Conservation (phyloP, 2,329 filamentous ascomycete genomes). For the Elsinoe necatrix region DNA sequence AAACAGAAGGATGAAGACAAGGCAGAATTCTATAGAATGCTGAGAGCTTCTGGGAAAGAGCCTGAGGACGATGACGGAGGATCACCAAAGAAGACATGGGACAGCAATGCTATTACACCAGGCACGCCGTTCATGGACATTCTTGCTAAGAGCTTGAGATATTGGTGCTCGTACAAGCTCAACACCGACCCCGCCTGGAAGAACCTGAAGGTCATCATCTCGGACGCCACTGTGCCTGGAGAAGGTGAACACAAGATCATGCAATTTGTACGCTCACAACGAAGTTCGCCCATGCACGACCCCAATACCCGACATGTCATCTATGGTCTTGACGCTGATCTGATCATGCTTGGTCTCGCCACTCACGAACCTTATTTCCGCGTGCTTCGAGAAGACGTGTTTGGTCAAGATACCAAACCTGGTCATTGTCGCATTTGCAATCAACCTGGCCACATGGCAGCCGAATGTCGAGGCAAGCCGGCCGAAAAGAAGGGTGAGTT, state of each 20-base stretch:
- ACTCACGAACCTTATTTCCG: slow-evolving; percentile 97
- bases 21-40: slow-evolving; percentile 73
- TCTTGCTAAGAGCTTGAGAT: slow-evolving; percentile 77
- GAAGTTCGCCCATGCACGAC: slow-evolving; percentile 81
- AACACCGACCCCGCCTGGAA: slow-evolving; percentile 96
- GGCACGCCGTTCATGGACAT: slow-evolving; percentile 99
- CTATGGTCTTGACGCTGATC: slow-evolving; percentile 92
- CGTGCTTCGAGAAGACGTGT: slow-evolving; percentile 93
- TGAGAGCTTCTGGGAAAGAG: slow-evolving; percentile 56
- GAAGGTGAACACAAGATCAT: slow-evolving; percentile 99
- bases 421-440: slow-evolving; percentile 82
- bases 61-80: slow-evolving; percentile 28
- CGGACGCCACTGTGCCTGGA: slow-evolving; percentile 92
- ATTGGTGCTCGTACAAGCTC: slow-evolving; percentile 96
- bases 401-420: slow-evolving; percentile 76
- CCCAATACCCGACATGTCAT: slow-evolving; percentile 97
- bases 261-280: slow-evolving; percentile 92
- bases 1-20: slow-evolving; percentile 90
- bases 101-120: slow-evolving; percentile 80
- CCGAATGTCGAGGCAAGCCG: slow-evolving; percentile 69
- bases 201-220: slow-evolving; percentile 95
- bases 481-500: slow-evolving; percentile 66
- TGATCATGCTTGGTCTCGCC: slow-evolving; percentile 95
- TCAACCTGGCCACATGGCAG: slow-evolving; percentile 82
- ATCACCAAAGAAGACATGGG: slow-evolving; percentile 85